Evolutionary conservation across 345 rosid species (phyloP), one percentile per base, ranked within the genome.

Genomic region (Crucihimalaya himalaica): DNA sequence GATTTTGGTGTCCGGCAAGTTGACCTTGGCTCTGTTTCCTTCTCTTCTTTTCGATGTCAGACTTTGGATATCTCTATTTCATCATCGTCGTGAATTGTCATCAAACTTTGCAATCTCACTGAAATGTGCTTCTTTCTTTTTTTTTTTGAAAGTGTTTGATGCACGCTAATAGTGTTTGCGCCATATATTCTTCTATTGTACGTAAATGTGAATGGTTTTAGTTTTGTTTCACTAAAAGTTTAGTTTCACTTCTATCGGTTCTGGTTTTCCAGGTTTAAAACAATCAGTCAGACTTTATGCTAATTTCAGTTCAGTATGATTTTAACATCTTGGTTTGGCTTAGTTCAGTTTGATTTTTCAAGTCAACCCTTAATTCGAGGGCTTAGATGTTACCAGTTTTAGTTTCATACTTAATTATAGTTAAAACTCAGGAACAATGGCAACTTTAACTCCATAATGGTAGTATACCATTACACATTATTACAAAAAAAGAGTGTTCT

Each of bases 31-130:
- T 76, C 79, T 61, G 42, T 68, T 76, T 76, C 74, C 34, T 76
- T 76, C 75, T 76, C 65, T 76, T 53, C 63, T 76, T 53, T 76
- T 76, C 34, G 59, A 76, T 76, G 79, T 69, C 43, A 76, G 79
- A 69, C 58, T 76, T 58, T 0, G 18, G 48, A 51, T 75, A 59
- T 20, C 32, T 20, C 32, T 29, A 8, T 43, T 3, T 29, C 62
- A 37, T 42, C 25, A 47, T 28, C n/a, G 3, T 20, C 29, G 8
- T 19, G 19, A 46, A 29, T 31, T 6, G 2, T 20, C 9, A 50
- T 37, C 34, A 34, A 15, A 23, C 27, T 18, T 27, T 42, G 51
- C 16, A 15, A 15, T 7, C 20, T 52, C 53, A 4, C 8, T 60
- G 1, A 23, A 47, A 16, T 57, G 35, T 20, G 18, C 3, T 1